These are phyloP conservation scores for Gyrodon lividus DNA, from an alignment of 768 basidiomycete genomes.

Conservation along the genomic window DNA sequence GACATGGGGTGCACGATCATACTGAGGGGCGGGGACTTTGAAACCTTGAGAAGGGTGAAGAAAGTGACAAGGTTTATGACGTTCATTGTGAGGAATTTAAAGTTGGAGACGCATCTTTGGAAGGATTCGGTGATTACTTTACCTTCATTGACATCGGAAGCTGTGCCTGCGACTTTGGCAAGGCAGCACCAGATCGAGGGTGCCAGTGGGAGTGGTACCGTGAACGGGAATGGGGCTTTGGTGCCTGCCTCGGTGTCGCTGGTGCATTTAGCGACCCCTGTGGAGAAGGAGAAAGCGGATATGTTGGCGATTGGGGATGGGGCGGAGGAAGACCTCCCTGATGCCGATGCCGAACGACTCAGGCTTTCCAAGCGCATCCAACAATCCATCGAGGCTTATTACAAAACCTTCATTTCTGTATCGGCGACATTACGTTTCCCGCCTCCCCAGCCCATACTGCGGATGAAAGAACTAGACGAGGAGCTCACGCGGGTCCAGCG, in stretches of 20 bases:
- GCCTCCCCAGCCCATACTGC: conserved; percentile 83
- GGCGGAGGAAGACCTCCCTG: conserved; percentile 50
- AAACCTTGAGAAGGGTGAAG: conserved; percentile 82
- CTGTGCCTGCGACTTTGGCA: conserved; percentile 47
- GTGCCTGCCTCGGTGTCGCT: conserved; percentile 26
- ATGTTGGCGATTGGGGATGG: conserved; percentile 25
- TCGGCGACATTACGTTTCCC: conserved; percentile 91
- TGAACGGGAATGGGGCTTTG: conserved; percentile 9
- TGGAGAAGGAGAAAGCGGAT: conserved; percentile 13
- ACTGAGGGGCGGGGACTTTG: conserved; percentile 81
- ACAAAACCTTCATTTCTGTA: conserved; percentile 85
- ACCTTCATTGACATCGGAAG: conserved; percentile 63
- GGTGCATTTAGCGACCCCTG: conserved; percentile 20
- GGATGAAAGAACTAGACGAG: conserved; percentile 87
- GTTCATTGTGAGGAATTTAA: conserved; percentile 90
- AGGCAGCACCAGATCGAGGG: conserved; percentile 22
- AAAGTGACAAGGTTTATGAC: conserved; percentile 89
- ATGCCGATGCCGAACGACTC: conserved; percentile 70
- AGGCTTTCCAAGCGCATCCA: conserved; percentile 76
- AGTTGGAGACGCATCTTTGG: conserved; percentile 93
- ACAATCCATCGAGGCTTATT: conserved; percentile 79
- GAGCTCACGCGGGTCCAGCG: conserved; percentile 66
- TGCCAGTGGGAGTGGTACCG: conserved; percentile 25
- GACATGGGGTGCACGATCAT: conserved; percentile 96
- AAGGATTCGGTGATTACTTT: conserved; percentile 82